Evolutionary conservation across 306 rosid species (phyloP).

Genomic region (Pterocarpus macrocarpus): DNA sequence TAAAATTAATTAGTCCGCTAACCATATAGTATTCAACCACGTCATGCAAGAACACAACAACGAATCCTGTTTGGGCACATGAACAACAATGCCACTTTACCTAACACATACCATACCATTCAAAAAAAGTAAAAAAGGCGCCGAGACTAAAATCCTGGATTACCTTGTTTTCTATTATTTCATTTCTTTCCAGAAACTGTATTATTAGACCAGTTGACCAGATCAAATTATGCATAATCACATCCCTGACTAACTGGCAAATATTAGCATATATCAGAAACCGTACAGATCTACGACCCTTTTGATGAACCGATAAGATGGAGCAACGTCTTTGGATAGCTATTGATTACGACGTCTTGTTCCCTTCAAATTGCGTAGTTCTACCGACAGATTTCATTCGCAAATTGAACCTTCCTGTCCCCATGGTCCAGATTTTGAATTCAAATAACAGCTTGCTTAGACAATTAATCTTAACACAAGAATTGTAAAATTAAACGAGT

Average conservation of each 20-base stretch:
- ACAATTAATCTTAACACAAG: constrained; percentile 5
- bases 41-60: constrained; percentile 48
- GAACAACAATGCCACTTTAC: constrained; percentile 56
- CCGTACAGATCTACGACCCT: constrained; percentile 50
- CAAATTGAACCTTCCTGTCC: constrained; percentile 38
- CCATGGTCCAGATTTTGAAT: constrained; percentile 41
- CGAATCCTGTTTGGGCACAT: constrained; percentile 54
- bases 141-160: constrained; percentile 32
- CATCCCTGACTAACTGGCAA: constrained; percentile 30
- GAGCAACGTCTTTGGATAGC: constrained; percentile 49
- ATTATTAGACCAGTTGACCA: constrained; percentile 61
- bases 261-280: constrained; percentile 15
- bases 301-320: constrained; percentile 51
- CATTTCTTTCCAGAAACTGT: constrained; percentile 44
- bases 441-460: constrained; percentile 30
- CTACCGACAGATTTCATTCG: constrained; percentile 53
- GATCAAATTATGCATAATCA: constrained; percentile 33
- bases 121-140: constrained; percentile 28
- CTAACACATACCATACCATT: constrained; percentile 48
- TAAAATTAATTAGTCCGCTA: constrained; percentile 48
- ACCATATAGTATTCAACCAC: constrained; percentile 51
- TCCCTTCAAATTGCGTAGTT: constrained; percentile 49
- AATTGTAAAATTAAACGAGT: background rate
- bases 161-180: constrained; percentile 13
- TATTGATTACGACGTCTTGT: constrained; percentile 43